Evolutionary conservation across 1,284 basidiomycete species (phyloP).

Genomic region (Thelephora terrestris): DNA sequence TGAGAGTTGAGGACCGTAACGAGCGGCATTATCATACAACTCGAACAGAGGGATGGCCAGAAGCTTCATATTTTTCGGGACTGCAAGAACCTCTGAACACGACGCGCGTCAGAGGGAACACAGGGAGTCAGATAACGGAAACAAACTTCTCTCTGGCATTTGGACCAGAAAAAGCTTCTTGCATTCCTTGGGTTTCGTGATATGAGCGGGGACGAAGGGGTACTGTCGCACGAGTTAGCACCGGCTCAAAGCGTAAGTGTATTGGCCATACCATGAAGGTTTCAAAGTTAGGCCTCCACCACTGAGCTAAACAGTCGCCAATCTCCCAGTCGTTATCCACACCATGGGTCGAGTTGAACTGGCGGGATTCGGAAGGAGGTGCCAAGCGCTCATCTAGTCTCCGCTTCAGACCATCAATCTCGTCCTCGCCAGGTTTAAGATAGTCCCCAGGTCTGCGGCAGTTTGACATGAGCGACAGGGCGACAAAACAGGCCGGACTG

Average conservation of each 20-base stretch:
- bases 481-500: background rate
- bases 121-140: background rate
- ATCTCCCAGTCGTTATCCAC: slow-evolving; percentile 91
- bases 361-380: slow-evolving; percentile 51
- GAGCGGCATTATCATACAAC: slow-evolving; percentile 92
- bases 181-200: slow-evolving; percentile 96
- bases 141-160: slow-evolving; percentile 87
- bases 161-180: slow-evolving; percentile 95
- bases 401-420: slow-evolving; percentile 80
- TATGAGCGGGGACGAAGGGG: slow-evolving; percentile 93
- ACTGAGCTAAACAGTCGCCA: slow-evolving; percentile 88
- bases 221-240: slow-evolving; percentile 48
- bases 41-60: slow-evolving; percentile 94
- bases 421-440: slow-evolving; percentile 91
- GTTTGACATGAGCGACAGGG: slow-evolving; percentile 2
- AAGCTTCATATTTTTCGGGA: slow-evolving; percentile 98
- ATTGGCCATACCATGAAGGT: slow-evolving; percentile 81
- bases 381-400: slow-evolving; percentile 85
- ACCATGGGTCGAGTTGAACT: slow-evolving; percentile 64
- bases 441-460: slow-evolving; percentile 86
- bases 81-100: slow-evolving; percentile 78
- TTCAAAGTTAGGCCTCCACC: slow-evolving; percentile 98
- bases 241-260: background rate
- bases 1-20: slow-evolving; percentile 86
- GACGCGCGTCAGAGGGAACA: background rate